Base-by-base conservation (phyloP, 2,329 filamentous ascomycete species). In the Chaetomium sp. region DNA sequence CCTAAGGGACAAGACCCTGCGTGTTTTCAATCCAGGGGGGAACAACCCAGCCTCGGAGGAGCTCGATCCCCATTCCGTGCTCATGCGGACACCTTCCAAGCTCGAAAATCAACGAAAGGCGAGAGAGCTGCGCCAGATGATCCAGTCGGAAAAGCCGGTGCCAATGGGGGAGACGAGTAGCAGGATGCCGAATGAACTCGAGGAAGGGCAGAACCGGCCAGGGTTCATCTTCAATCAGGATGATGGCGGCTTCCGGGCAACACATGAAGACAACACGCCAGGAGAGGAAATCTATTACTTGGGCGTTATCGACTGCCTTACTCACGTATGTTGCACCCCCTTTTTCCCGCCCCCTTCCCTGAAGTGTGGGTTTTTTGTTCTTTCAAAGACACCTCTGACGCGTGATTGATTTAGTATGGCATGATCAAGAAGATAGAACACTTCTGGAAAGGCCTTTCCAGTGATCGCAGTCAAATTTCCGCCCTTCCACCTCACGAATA, bases 211-310 rank as follows among this genome's bases (percentile, higher is more conserved):
- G 59, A 85, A 80, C 63, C 86, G 87, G 45, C 74, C 76, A 19
- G 81, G 82, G 52, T 87, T 91, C 62, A 84, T 92, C 62, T 99
- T 97, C 71, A 96, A 96, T 69, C 84, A 86, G 56, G 92, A 97
- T 63, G 92, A 97, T 67, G 94, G 94, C 49, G 94, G 94, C 3
- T 91, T 96, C 72, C 81, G 86, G 63, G 92, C 94, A 10, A 97
- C 94, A 1, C 91, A 96, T 67, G 91, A 96, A 70, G 85, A 96
- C 71, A 87, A 95, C 60, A 75, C 77, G 12, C 84, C 88, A 1
- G 91, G 87, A 1, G 89, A 96, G 53, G 90, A 96, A 72, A 91
- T 99, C 43, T 99, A 99, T 72, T 99, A 99, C 69, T 82, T 99
- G 6, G 95, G 94, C 38, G 95, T 99, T 65, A 99, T 99, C 70